Conservation (phyloP, 306 rosid species). For the Cyamopsis tetragonoloba region DNA sequence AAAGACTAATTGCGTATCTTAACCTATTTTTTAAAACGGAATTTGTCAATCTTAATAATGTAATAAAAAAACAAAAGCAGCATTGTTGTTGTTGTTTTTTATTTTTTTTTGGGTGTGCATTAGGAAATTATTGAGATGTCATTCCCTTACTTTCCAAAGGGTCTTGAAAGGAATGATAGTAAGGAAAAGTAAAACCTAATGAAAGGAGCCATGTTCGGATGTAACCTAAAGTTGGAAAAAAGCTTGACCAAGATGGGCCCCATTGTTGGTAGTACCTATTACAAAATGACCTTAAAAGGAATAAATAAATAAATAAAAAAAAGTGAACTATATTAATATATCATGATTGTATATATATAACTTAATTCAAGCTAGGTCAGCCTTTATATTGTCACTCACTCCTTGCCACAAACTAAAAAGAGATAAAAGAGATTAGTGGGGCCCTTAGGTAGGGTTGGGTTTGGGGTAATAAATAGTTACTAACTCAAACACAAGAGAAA, state of each 20-base stretch:
- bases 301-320: no score
- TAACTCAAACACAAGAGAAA: conserved; percentile 35
- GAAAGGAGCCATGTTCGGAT: conserved; percentile 64
- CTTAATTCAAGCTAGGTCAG: conserved; percentile 26
- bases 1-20: no score
- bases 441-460: conserved; percentile 9
- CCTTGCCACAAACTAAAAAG: conserved; percentile 20
- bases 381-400: conserved; percentile 29
- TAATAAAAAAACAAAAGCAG: no score
- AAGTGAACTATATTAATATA: conserved; percentile 23
- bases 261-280: conserved; percentile 45
- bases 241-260: conserved; percentile 50
- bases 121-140: conserved; percentile 49
- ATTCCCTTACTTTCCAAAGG: conserved; percentile 33
- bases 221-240: conserved; percentile 67
- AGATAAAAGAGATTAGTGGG: background rate
- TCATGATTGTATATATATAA: conserved; percentile 12
- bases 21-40: no score
- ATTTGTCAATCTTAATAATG: no score
- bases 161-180: conserved; percentile 38
- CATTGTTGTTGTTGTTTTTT: background rate
- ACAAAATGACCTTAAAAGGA: conserved; percentile 29
- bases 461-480: conserved; percentile 31
- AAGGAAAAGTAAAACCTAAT: conserved; percentile 36
- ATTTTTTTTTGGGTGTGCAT: background rate